These are phyloP conservation scores for Centella asiatica DNA, from an alignment of 129 eudicot species.

Conservation along the genomic window DNA sequence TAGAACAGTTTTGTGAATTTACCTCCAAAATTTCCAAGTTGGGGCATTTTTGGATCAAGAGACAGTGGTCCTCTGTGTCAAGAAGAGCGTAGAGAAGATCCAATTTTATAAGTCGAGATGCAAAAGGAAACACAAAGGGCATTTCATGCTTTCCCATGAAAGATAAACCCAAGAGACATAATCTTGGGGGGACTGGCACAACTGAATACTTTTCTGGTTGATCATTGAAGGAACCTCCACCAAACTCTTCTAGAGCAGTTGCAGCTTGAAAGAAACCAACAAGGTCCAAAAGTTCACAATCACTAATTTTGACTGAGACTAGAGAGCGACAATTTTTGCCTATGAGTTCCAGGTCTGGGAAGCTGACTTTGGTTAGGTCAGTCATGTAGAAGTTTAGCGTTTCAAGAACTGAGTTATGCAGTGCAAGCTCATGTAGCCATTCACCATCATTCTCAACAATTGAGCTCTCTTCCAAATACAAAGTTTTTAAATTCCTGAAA, in stretches of 20 bases:
- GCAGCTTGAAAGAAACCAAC: slow-evolving; percentile 18
- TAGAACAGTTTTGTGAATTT: background rate
- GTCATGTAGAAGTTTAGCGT: slow-evolving; percentile 28
- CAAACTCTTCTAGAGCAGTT: slow-evolving; percentile 22
- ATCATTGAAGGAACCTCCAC: slow-evolving; percentile 22
- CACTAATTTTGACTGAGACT: slow-evolving; percentile 24
- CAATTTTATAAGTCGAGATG: slow-evolving; percentile 15
- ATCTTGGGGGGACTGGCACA: slow-evolving; percentile 17
- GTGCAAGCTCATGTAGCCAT: slow-evolving; percentile 36
- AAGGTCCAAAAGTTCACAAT: slow-evolving; percentile 17
- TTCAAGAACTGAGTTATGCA: slow-evolving; percentile 20
- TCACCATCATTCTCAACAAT: slow-evolving; percentile 23
- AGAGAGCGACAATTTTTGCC: slow-evolving; percentile 24
- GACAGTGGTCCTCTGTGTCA: slow-evolving; percentile 24
- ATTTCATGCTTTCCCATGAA: slow-evolving; percentile 18
- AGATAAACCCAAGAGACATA: slow-evolving; percentile 20
- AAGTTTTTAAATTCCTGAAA: slow-evolving; percentile 21
- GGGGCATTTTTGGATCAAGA: slow-evolving; percentile 21
- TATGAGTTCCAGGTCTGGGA: slow-evolving; percentile 27
- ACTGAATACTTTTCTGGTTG: slow-evolving; percentile 8
- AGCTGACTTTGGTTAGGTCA: slow-evolving; percentile 14
- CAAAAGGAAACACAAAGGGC: slow-evolving; percentile 21
- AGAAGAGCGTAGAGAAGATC: slow-evolving; percentile 36
- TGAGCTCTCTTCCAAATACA: slow-evolving; percentile 29
- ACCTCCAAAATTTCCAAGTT: slow-evolving; percentile 37